These are phyloP conservation scores for Colletotrichum cuscutae DNA, from an alignment of 2,329 filamentous ascomycete species.

Conservation along the genomic window DNA sequence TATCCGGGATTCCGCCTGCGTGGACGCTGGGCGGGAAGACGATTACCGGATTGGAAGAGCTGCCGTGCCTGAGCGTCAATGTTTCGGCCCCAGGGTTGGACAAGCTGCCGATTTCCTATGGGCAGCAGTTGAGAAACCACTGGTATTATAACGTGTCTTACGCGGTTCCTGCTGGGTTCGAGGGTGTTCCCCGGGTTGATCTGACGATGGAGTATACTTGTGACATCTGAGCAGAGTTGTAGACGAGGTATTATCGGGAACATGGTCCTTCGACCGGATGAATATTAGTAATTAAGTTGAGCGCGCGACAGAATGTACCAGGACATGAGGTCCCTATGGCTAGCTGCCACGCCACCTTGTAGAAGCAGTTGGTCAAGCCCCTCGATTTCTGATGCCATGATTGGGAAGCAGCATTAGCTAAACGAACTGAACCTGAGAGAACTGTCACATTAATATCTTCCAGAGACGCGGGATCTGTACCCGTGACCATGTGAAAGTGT, in stretches of 20 bases:
- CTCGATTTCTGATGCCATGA: background rate
- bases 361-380: too few species aligned
- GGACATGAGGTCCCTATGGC: too few species aligned
- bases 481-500: background rate
- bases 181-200: constrained; percentile 48
- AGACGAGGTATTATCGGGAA: background rate
- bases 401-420: background rate
- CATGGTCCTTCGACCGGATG: background rate
- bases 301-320: too few species aligned
- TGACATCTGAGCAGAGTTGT: background rate
- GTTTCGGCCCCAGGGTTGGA: constrained; percentile 50
- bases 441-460: background rate
- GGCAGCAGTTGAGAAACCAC: constrained; percentile 50
- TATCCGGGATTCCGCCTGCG: constrained; percentile 49
- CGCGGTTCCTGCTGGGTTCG: constrained; percentile 50
- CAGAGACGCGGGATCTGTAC: background rate
- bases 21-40: constrained; percentile 48
- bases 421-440: background rate
- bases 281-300: background rate
- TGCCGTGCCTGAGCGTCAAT: constrained; percentile 52
- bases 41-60: constrained; percentile 44
- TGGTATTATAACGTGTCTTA: constrained; percentile 59
- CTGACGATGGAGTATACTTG: constrained; percentile 47
- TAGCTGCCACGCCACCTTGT: too few species aligned
- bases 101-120: constrained; percentile 49